Evolutionary conservation across 805 yeast species (phyloP).

Genomic region (Ogataea pilisensis): DNA sequence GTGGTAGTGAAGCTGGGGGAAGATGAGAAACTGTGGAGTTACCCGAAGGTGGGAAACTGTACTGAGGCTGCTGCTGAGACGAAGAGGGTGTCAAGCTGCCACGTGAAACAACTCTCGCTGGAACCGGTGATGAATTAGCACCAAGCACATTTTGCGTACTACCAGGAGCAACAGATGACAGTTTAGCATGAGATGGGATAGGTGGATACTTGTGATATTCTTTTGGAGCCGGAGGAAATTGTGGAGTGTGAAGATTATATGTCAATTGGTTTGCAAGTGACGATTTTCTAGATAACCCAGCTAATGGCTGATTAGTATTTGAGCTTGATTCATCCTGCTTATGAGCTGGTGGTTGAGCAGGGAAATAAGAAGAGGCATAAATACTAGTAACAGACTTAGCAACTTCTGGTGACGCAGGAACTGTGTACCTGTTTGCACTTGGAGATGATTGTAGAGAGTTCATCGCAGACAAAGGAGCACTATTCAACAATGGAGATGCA

Average conservation of each 20-base stretch:
- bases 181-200: too few relatives aligned
- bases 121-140: too few relatives aligned
- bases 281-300: background rate
- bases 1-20: background rate
- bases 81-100: background rate
- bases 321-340: background rate
- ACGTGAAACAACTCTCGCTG: too few relatives aligned
- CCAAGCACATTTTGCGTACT: too few relatives aligned
- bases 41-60: background rate
- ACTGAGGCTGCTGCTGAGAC: background rate
- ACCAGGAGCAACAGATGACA: too few relatives aligned
- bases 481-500: background rate
- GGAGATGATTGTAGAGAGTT: background rate
- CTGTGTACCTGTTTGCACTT: background rate
- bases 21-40: background rate
- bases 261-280: background rate
- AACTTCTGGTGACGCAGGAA: background rate
- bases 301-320: background rate
- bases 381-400: background rate
- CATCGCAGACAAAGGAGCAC: background rate
- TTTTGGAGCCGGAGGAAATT: background rate
- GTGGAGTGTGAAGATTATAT: background rate
- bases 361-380: background rate
- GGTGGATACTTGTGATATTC: background rate
- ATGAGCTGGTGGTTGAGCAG: background rate